Percentiles rank a stretch among this genome's conserved stretches.
phyloP scores from a whole-genome alignment of 306 rosid species.

The Quercus ilex region DNA sequence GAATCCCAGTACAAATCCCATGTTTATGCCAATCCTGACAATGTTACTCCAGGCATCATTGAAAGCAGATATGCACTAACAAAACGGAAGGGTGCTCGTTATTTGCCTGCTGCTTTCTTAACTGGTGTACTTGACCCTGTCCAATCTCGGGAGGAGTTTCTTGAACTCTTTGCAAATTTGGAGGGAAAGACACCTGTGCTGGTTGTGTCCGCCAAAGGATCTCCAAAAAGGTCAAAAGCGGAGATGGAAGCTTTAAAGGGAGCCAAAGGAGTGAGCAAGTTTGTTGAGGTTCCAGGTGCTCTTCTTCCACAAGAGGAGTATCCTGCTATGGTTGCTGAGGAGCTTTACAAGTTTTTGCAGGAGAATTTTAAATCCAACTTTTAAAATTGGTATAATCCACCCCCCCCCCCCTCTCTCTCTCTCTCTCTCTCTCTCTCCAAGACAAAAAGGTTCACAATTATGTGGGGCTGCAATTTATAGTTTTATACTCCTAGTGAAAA shows the following conservation, averaged over 20 bases:
- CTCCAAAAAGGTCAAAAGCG: constrained; percentile 94
- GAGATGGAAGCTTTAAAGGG: constrained; percentile 93
- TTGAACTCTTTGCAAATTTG: constrained; percentile 67
- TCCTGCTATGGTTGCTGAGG: constrained; percentile 68
- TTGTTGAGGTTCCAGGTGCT: constrained; percentile 87
- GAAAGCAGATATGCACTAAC: constrained; percentile 81
- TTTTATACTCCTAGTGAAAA: background rate
- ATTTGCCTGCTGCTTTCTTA: constrained; percentile 86
- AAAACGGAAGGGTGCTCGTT: constrained; percentile 80
- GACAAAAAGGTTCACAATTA: background rate
- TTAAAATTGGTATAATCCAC: background rate
- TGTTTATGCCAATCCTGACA: constrained; percentile 81
- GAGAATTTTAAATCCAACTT: constrained; percentile 38
- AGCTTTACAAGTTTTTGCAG: constrained; percentile 73
- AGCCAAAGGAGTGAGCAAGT: constrained; percentile 83
- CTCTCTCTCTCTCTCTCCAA: no score
- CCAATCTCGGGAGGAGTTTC: constrained; percentile 77
- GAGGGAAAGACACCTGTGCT: constrained; percentile 63
- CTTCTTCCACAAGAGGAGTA: constrained; percentile 98
- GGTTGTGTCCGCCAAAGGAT: constrained; percentile 66
- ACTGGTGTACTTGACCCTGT: constrained; percentile 80
- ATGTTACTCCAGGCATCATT: constrained; percentile 69
- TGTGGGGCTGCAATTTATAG: background rate
- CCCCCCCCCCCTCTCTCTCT: rapidly evolving
- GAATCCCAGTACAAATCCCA: constrained; percentile 93